Conservation (phyloP, 768 basidiomycete species). For the Chalciporus piperatus region DNA sequence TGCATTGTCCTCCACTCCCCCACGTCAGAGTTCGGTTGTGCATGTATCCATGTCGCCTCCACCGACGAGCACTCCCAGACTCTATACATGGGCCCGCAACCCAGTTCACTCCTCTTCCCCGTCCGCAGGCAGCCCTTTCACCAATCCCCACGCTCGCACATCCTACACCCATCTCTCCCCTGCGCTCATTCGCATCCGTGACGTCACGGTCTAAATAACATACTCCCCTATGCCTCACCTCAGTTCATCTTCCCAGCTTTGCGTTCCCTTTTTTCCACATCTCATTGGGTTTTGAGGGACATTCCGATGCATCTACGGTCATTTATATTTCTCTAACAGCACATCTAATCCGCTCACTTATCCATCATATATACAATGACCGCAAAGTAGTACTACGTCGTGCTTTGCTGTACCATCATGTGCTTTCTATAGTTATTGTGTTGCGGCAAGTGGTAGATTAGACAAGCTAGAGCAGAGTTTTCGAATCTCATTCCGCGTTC, state of each 20-base stretch:
- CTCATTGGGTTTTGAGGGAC: constrained; percentile 13
- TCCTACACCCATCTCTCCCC: constrained; percentile 57
- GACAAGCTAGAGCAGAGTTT: constrained; percentile 12
- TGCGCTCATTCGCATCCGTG: constrained; percentile 44
- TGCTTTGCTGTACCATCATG: constrained; percentile 34
- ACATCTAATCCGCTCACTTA: constrained; percentile 36
- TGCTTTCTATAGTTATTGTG: constrained; percentile 31
- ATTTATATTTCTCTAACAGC: constrained; percentile 20
- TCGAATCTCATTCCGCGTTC: constrained; percentile 37
- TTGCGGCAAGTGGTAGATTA: constrained; percentile 34
- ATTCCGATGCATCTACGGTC: constrained; percentile 17
- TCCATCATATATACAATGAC: constrained; percentile 32
- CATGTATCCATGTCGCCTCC: constrained; percentile 48
- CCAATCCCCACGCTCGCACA: constrained; percentile 57
- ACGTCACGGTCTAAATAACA: constrained; percentile 27
- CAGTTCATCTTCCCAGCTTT: not conserved
- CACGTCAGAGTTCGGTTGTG: constrained; percentile 21
- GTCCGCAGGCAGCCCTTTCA: constrained; percentile 45
- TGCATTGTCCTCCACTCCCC: constrained; percentile 32
- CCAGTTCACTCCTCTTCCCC: constrained; percentile 35
- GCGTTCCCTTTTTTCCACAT: constrained; percentile 2
- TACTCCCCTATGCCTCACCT: not conserved
- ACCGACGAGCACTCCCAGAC: constrained; percentile 52
- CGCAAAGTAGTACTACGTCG: constrained; percentile 20
- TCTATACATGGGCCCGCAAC: constrained; percentile 52